Base-by-base conservation (phyloP, 2,329 filamentous ascomycete genomes). In the Aspergillus sp. region DNA sequence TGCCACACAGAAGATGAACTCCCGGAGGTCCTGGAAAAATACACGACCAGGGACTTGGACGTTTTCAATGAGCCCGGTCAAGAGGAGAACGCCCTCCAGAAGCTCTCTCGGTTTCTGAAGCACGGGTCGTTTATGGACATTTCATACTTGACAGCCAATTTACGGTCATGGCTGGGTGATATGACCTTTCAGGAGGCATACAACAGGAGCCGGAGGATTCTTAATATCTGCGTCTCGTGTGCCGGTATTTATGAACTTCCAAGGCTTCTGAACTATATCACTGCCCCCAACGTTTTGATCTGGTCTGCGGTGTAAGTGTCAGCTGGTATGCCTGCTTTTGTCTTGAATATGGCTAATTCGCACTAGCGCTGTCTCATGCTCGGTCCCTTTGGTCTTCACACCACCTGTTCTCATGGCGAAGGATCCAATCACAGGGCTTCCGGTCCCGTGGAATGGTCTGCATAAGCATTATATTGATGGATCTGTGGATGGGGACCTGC, bases 171-270 rank as follows among this genome's bases (percentile, higher is more conserved):
- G 64, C 80, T 96, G 6, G 91, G 91, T 34, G 89, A 97, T 63
- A 87, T 96, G 63, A 97, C 93, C 0, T 97, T 97, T 62, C 89
- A 93, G 65, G 93, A 97, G 72, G 91, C 91, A 1, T 97, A 97
- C 75, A 96, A 96, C 67, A 87, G 91, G n/a, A 96, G 92, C 0
- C 84, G 91, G 23, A 84, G 91, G 53, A 92, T 97, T 56, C 83
- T 96, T 65, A 97, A 97, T 69, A 96, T 97, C 34, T 92, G 89
- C 53, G 92, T 97, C 5, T 96, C 92, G 0, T 91, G 89, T 2
- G 88, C 90, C 1, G 90, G 89, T 14, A 82, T 93, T 50, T 94
- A 95, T 69, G 92, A 97, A 67, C 78, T 96, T 14, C 93, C 92
- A 0, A 80, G 89, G 34, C 77, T 97, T 0, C 80, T 97, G 61